Base-by-base conservation (phyloP, 2,329 filamentous ascomycete genomes). In the Neofusicoccum umdonicola region DNA sequence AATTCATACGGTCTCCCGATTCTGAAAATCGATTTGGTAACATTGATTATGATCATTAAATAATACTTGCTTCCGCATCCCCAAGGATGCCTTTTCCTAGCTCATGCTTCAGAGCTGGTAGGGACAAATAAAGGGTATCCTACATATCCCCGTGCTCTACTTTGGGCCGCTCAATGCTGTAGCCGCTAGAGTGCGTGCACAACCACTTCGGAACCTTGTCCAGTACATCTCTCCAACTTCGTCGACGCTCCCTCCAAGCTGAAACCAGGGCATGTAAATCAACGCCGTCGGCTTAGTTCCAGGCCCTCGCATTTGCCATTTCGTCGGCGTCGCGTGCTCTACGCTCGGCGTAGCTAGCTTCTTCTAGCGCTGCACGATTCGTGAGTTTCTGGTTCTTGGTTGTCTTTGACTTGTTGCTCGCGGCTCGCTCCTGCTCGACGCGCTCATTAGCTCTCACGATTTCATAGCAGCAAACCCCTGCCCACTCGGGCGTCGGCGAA, bases 321-420 rank as follows among this genome's bases (percentile, higher is more conserved):
- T 83, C 82, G 74, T 96, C 91, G 8, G 88, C 87, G 67, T 93
- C 87, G 62, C 91, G 83, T 13, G 83, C 82, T 52, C 85, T 81
- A 64, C 87, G 79, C 72, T 93, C 90, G 64, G 88, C 83, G 60
- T 83, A 80, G 73, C 91, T 92, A 3, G 83, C 85, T 68, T 90
- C 84, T 67, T 88, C 87, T 56, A 96, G 80, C 1, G 87, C 88
- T 66, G 89, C 87, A 35, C 80, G 82, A 62, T 87, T 84, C 8
- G 90, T 92, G 79, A 91, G 87, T 79, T 90, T 91, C 78, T 96
- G 90, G 41, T 88, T 88, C 63, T 88, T 85, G 17, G 54, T 51
- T 11, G 56, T 52, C 35, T 65, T 65, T 37, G 54, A 22, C n/a
- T 61, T 42, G 8, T 44, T 19, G 9, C 22, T 48, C 17, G 45